Evolutionary conservation across 2,329 filamentous ascomycete genomes (phyloP), one percentile per base, ranked within the genome.

Genomic region (Cyphellophora attinorum): DNA sequence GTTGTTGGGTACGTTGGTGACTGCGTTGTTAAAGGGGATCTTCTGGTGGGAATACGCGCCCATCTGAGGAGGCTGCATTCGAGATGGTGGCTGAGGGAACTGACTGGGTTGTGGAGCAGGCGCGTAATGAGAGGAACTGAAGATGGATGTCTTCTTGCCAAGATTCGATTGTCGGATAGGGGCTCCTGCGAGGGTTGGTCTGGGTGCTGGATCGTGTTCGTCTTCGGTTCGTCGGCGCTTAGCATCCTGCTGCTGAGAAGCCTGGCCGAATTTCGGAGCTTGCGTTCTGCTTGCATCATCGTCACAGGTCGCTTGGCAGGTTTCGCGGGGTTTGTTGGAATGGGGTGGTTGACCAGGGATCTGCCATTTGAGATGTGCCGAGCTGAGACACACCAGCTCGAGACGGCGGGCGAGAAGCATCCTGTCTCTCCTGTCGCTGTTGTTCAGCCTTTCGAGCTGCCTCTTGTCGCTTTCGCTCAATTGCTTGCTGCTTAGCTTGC

Each of bases 1-100:
- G 18, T 29, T 29, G 4, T 11, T 13, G 8, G 29, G 29, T 31
- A 70, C 64, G 46, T 72, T 79, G 6, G 71, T 64, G n/a, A n/a
- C n/a, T 40, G 75, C 76, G 13, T 88, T 74, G 5, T 85, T 85
- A 53, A 95, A 95, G 2, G 85, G 83, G 47, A 95, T 95, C 17
- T 81, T 78, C n/a, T 39, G 38, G 16, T 82, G 93, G 5, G 85
- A 83, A 40, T 89, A 79, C 53, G 89, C 83, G n/a, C 81, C 75
- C 75, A 89, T 86, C 48, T 91, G 85, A 51, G 86, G 65, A 2
- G 82, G 81, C 50, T 86, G 79, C 1, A 65, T 69, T 23, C 81
- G 74, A 45, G 72, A 67, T 29, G 61, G 68, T 48, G 75, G 72
- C 11, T 49, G 52, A 74, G 77, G 32, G 81, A 70, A 0, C 74